A percentile compares a stretch with the other conserved stretches of the same genome.
Conservation (phyloP, 805 yeast species). For the Scheffersomyces stipitis region DNA sequence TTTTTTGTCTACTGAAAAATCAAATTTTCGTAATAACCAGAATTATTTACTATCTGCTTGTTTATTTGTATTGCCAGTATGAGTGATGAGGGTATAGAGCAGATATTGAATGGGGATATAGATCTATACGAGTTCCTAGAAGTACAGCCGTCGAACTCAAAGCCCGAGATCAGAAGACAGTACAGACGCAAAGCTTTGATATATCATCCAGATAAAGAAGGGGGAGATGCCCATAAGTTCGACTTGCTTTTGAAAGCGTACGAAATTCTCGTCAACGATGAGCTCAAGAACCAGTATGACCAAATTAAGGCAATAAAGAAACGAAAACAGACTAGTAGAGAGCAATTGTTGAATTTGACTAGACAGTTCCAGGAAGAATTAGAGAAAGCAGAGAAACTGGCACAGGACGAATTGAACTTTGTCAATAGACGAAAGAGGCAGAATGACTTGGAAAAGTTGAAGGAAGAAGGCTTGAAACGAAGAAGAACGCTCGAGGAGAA, state of each 20-base stretch:
- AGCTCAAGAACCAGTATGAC: constrained; percentile 30
- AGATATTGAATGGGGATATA: constrained; percentile 21
- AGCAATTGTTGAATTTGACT: constrained; percentile 20
- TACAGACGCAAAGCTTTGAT: constrained; percentile 36
- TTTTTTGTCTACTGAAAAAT: too few species aligned
- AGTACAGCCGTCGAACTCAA: constrained; percentile 20
- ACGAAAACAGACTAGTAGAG: constrained; percentile 7
- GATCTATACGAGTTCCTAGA: constrained; percentile 29
- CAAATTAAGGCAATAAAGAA: constrained; percentile 17
- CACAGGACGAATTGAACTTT: constrained; percentile 5
- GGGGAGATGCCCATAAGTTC: constrained; percentile 21
- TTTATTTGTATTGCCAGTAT: too few species aligned
- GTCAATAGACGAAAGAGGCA: constrained; percentile 3
- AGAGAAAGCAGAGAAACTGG: constrained; percentile 20
- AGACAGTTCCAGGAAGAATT: constrained; percentile 30
- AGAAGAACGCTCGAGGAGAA: constrained; percentile 24
- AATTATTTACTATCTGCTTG: too few species aligned
- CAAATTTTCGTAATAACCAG: too few species aligned
- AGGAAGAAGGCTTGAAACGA: constrained; percentile 27
- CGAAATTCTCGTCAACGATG: constrained; percentile 28
- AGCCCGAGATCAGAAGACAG: constrained; percentile 23
- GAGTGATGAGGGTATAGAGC: constrained; percentile 2
- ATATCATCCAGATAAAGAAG: constrained; percentile 43
- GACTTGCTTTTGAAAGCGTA: constrained; percentile 28
- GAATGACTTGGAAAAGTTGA: constrained; percentile 14